phyloP scores from a whole-genome alignment of 805 yeast genomes.

The Tetrapisispora namnaoensis region DNA sequence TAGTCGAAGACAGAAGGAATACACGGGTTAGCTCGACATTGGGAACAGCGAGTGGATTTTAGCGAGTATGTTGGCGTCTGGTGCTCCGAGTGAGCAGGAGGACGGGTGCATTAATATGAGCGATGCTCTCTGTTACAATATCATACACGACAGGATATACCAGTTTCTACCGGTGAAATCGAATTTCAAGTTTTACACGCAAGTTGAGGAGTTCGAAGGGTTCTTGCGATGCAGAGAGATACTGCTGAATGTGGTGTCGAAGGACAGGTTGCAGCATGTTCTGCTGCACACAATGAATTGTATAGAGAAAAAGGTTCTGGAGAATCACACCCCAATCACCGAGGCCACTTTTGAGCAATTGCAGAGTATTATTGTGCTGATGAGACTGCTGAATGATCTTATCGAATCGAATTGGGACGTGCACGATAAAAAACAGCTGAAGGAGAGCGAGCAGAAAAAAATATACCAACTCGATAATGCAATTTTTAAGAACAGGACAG shows the following conservation, averaged over 20 bases:
- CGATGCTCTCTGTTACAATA: slow-evolving; percentile 7
- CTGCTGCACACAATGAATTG: slow-evolving; percentile 7
- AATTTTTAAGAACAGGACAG: slow-evolving; percentile 16
- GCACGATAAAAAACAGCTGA: slow-evolving; percentile 16
- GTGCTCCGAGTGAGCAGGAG: neutral
- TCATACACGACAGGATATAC: slow-evolving; percentile 9
- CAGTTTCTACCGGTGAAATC: slow-evolving; percentile 10
- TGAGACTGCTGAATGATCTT: slow-evolving; percentile 33
- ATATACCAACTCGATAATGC: slow-evolving; percentile 3
- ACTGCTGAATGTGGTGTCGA: slow-evolving; percentile 7
- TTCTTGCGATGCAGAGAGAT: slow-evolving; percentile 8
- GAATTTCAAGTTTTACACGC: slow-evolving; percentile 4
- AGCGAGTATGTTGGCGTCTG: too few relatives aligned
- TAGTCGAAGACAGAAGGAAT: too few relatives aligned
- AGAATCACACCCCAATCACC: slow-evolving; percentile 3
- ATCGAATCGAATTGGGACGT: slow-evolving; percentile 31
- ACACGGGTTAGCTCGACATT: too few relatives aligned
- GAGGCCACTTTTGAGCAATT: slow-evolving; percentile 7
- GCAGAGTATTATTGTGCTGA: slow-evolving; percentile 29
- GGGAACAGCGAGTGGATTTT: too few relatives aligned
- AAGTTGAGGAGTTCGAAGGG: slow-evolving; percentile 12
- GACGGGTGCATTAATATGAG: slow-evolving; percentile 2
- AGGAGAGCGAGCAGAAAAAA: slow-evolving; percentile 13
- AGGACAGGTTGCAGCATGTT: neutral
- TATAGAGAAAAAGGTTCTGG: slow-evolving; percentile 6